Conservation (phyloP, 2,329 filamentous ascomycete species). For the Aureobasidium subglaciale region DNA sequence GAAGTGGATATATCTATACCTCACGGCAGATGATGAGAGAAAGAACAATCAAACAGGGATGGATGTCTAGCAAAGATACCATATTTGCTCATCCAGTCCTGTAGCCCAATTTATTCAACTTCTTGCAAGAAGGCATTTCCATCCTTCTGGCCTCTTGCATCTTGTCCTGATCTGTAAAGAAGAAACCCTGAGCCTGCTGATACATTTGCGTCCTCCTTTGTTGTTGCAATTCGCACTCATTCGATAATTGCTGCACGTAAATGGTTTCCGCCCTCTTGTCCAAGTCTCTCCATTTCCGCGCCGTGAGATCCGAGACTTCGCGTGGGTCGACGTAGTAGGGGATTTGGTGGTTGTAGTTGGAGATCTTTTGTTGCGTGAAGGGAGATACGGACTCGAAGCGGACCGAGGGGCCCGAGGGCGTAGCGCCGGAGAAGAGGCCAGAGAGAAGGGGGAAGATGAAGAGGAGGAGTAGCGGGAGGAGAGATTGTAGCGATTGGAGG, state of each 20-base stretch:
- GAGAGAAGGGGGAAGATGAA: slow-evolving; percentile 76
- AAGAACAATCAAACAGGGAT: too few species aligned
- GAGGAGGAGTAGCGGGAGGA: slow-evolving; percentile 77
- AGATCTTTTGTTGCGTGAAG: slow-evolving; percentile 66
- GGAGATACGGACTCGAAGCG: slow-evolving; percentile 70
- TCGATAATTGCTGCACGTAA: slow-evolving; percentile 60
- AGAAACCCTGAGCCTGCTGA: slow-evolving; percentile 80
- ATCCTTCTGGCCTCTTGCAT: slow-evolving; percentile 62
- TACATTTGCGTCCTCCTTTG: slow-evolving; percentile 57
- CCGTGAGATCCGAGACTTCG: slow-evolving; percentile 65
- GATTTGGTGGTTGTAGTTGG: slow-evolving; percentile 61
- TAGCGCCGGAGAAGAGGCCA: slow-evolving; percentile 64
- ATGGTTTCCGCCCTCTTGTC: slow-evolving; percentile 71
- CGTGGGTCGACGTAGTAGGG: slow-evolving; percentile 79
- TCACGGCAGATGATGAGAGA: too few species aligned
- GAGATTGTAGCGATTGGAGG: slow-evolving; percentile 38
- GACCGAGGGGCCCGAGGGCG: slow-evolving; percentile 58
- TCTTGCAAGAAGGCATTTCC: slow-evolving; percentile 53
- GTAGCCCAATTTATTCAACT: slow-evolving; percentile 45
- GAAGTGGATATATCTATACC: too few species aligned
- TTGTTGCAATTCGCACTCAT: slow-evolving; percentile 69
- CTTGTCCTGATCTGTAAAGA: slow-evolving; percentile 72
- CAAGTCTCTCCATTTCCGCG: slow-evolving; percentile 63
- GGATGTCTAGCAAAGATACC: too few species aligned
- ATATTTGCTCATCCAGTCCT: slow-evolving; percentile 14